A percentile compares a stretch with the other conserved stretches of the same genome.
These are phyloP conservation scores for Paraleonurus japonicus DNA, from an alignment of 257 asterid genomes.

Conservation along the genomic window DNA sequence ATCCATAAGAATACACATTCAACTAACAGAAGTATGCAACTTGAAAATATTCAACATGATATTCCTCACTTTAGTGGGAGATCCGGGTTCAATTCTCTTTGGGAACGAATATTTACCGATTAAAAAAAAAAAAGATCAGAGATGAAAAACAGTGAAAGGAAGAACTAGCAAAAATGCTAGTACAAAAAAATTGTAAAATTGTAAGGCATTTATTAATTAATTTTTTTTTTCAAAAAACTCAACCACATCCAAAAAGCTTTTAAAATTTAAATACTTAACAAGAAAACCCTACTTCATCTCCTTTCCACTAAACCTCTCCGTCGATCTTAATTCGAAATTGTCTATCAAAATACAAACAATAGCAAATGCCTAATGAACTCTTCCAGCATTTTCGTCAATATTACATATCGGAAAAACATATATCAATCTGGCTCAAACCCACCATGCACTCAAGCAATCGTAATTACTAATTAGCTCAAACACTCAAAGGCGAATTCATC, in stretches of 20 bases:
- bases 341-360: constrained; percentile 10
- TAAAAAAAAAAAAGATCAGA: no score
- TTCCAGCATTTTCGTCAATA: constrained; percentile 14
- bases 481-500: constrained; percentile 12
- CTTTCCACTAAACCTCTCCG: background rate
- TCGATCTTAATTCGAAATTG: constrained; percentile 14
- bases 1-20: background rate
- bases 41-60: no score
- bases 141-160: background rate
- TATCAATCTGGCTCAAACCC: constrained; percentile 11
- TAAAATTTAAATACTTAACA: background rate
- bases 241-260: background rate
- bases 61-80: no score
- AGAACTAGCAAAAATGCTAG: background rate
- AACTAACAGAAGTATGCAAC: background rate
- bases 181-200: background rate
- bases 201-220: background rate
- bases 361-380: constrained; percentile 21
- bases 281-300: background rate
- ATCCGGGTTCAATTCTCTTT: no score
- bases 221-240: background rate
- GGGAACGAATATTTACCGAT: no score
- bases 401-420: constrained; percentile 6
- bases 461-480: constrained; percentile 8
- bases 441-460: constrained; percentile 9